Percentiles rank a stretch among this genome's conserved stretches.
These are phyloP conservation scores for Parietaria judaica DNA, from an alignment of 306 rosid species.

Conservation along the genomic window DNA sequence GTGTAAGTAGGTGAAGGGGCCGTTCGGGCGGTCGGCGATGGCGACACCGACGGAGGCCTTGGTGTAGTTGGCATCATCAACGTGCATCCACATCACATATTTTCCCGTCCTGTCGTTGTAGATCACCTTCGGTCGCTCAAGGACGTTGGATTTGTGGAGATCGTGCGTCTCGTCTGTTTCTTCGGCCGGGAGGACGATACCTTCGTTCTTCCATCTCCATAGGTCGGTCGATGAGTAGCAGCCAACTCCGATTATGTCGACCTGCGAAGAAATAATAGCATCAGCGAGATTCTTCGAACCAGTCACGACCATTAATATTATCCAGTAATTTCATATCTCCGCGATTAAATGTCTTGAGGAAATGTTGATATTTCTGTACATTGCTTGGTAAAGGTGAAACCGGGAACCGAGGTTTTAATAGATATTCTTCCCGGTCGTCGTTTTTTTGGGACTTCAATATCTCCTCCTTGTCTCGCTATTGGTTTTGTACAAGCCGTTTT, in stretches of 20 bases:
- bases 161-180: slow-evolving; percentile 79
- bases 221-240: slow-evolving; percentile 96
- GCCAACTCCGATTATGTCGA: slow-evolving; percentile 92
- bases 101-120: slow-evolving; percentile 74
- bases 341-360: too few species aligned
- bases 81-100: slow-evolving; percentile 99
- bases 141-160: slow-evolving; percentile 82
- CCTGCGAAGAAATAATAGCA: slow-evolving; percentile 26
- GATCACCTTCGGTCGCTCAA: slow-evolving; percentile 92
- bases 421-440: too few species aligned
- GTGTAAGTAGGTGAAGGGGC: slow-evolving; percentile 77
- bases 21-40: slow-evolving; percentile 65
- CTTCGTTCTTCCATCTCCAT: slow-evolving; percentile 96
- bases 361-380: too few species aligned
- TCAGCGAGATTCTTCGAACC: too few species aligned
- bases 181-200: slow-evolving; percentile 79
- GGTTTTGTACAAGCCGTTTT: too few species aligned
- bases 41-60: slow-evolving; percentile 88
- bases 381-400: too few species aligned
- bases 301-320: too few species aligned
- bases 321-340: too few species aligned
- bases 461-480: too few species aligned
- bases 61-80: slow-evolving; percentile 88
- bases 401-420: too few species aligned
- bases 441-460: too few species aligned